Base-by-base conservation (phyloP, 2,329 filamentous ascomycete genomes). In the Lachnellula suecica region DNA sequence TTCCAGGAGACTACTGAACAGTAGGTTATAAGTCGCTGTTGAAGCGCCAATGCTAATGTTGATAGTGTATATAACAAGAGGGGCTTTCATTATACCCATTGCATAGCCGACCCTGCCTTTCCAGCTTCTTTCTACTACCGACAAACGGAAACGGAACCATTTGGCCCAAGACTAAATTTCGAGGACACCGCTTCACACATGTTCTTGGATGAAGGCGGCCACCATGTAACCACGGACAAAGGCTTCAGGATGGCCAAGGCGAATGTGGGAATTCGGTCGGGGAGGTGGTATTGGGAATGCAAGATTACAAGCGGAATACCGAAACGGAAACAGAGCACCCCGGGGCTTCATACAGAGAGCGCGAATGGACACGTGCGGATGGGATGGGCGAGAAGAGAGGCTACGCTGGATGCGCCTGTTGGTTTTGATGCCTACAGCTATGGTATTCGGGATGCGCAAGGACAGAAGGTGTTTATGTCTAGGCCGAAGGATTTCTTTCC, bases 381-480 rank as follows among this genome's bases (percentile, higher is more conserved):
- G 67, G 95, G 95, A 3, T 97, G 91, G 76, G 88, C 89, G 2
- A 75, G 90, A 56, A 78, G 90, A 44, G 90, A 96, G 67, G 89
- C 90, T 10, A 88, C 88, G 0, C 73, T 94, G 2, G 91, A 95
- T 70, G 88, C 87, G 1, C 90, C 90, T 0, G 89, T 94, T 0
- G 90, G 91, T 1, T 94, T 91, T 61, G 90, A 95, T 66, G 88
- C 88, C 38, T 97, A 97, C 72, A 96, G 92, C 66, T 97, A 97
- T 68, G 93, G 89, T 42, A 83, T 97, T 52, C 88, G 92, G 40
- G 94, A 99, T 65, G 86, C 92, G 22, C 82, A 87, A 27, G 94
- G 94, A 19, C 91, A 97, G 69, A 93, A 93, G 56, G 89, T 96
- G 48, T 91, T 94, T 74, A 91, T 94, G 76, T 97, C 92, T 58